Evolutionary conservation across 2,329 filamentous ascomycete species (phyloP).

Genomic region (Elsinoe australis): DNA sequence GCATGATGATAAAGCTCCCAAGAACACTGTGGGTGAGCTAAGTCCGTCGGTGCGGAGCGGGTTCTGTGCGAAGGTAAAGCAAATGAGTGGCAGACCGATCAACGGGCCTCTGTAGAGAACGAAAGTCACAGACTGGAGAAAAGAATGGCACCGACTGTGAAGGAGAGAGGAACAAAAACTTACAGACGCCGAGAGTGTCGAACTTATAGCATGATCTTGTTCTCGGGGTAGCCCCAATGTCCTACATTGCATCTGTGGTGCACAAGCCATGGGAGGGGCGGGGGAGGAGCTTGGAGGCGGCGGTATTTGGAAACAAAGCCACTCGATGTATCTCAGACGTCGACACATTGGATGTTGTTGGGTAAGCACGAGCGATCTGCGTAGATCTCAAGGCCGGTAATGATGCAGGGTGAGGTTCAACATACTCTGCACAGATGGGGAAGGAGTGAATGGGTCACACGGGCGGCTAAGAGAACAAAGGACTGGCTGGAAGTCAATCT

Average conservation of each 20-base stretch:
- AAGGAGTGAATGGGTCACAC: not conserved
- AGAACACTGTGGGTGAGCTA: not conserved
- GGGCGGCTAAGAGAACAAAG: not conserved
- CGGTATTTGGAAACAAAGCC: slow-evolving; percentile 1
- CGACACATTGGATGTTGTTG: not conserved
- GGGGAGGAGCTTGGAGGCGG: not conserved
- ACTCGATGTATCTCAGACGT: slow-evolving; percentile 10
- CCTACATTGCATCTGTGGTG: not conserved
- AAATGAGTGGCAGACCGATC: slow-evolving; percentile 12
- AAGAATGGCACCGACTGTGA: slow-evolving; percentile 11
- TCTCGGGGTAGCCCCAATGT: not conserved
- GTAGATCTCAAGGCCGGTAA: not conserved
- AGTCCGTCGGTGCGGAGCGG: too few relatives aligned
- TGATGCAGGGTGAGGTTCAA: too few relatives aligned
- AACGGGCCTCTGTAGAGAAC: slow-evolving; percentile 7
- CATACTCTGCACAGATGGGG: too few relatives aligned
- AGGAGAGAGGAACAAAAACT: not conserved
- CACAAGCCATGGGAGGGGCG: not conserved
- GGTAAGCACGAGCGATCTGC: slow-evolving; percentile 5
- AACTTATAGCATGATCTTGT: slow-evolving; percentile 6
- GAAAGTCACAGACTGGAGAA: slow-evolving; percentile 12
- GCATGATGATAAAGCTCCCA: not conserved
- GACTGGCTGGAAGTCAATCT: too few relatives aligned
- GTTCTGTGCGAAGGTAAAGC: too few relatives aligned
- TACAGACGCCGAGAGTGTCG: not conserved